Percentiles rank a stretch among this genome's conserved stretches.
phyloP scores from a whole-genome alignment of 495 filamentous ascomycete genomes.

The Daldinia vernicosa region DNA sequence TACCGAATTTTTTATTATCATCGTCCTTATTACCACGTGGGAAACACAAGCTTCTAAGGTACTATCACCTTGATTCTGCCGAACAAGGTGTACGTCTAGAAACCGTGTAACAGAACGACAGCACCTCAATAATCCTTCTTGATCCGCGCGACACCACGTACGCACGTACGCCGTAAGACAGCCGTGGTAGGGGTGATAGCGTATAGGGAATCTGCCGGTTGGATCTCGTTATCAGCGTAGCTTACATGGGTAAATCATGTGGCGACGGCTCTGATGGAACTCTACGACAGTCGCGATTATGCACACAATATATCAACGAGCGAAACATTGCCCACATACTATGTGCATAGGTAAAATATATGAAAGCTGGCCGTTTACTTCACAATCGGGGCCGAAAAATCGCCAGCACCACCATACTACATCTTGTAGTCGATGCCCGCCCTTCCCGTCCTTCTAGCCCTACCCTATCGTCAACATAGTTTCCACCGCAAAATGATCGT shows the following conservation, averaged over 20 bases:
- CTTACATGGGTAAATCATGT: too few species aligned
- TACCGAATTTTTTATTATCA: conserved; percentile 2
- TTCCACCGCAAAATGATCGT: background rate
- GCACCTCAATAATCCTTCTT: background rate
- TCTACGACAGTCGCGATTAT: too few species aligned
- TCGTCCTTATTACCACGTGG: conserved; percentile 1
- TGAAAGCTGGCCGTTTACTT: too few species aligned
- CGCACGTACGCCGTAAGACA: too few species aligned
- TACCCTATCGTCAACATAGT: background rate
- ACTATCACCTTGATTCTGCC: background rate
- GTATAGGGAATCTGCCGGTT: background rate
- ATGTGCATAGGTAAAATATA: too few species aligned
- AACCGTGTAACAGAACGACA: background rate
- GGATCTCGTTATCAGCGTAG: background rate
- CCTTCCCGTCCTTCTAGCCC: background rate
- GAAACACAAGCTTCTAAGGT: conserved; percentile 4
- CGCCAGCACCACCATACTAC: background rate
- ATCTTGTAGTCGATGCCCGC: background rate
- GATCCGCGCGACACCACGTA: background rate
- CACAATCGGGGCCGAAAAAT: background rate
- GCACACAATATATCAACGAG: too few species aligned
- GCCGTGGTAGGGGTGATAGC: background rate
- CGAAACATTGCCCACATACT: too few species aligned
- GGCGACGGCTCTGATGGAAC: too few species aligned
- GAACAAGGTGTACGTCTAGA: background rate